These are phyloP conservation scores for Xylaria sp. DNA, from an alignment of 2,329 filamentous ascomycete species.

Conservation along the genomic window DNA sequence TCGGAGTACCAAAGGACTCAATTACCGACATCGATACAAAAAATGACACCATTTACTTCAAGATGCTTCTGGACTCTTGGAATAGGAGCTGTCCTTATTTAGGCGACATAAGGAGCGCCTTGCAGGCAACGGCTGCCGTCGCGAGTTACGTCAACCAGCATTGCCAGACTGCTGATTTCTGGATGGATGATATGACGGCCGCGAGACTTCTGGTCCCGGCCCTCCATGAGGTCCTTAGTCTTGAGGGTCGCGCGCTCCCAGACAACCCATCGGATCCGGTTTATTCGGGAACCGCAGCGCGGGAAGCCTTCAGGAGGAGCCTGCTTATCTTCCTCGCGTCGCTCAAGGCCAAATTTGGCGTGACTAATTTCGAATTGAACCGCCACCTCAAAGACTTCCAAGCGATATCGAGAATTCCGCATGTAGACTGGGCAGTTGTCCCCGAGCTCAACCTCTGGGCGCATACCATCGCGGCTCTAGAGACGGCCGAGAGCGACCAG, in stretches of 20 bases:
- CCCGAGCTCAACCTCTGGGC: constrained; percentile 49
- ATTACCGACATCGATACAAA: constrained; percentile 40
- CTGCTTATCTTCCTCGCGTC: constrained; percentile 45
- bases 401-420: constrained; percentile 45
- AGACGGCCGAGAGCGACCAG: constrained; percentile 36
- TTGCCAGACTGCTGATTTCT: constrained; percentile 37
- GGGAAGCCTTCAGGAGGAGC: constrained; percentile 46
- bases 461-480: constrained; percentile 43
- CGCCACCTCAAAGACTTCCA: constrained; percentile 45
- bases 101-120: constrained; percentile 43
- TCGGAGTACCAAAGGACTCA: constrained; percentile 38
- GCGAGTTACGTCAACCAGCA: constrained; percentile 46
- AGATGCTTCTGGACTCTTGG: constrained; percentile 42
- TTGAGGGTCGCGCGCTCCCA: constrained; percentile 44
- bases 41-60: constrained; percentile 39
- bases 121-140: constrained; percentile 43
- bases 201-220: constrained; percentile 44
- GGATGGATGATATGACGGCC: constrained; percentile 43
- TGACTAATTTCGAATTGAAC: constrained; percentile 39
- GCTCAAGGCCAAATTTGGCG: constrained; percentile 43
- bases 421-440: constrained; percentile 44
- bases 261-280: constrained; percentile 27
- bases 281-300: constrained; percentile 43
- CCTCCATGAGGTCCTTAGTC: constrained; percentile 42
- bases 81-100: constrained; percentile 40